Evolutionary conservation across 805 yeast genomes (phyloP).

Genomic region (Schizosaccharomyces cryophilus): DNA sequence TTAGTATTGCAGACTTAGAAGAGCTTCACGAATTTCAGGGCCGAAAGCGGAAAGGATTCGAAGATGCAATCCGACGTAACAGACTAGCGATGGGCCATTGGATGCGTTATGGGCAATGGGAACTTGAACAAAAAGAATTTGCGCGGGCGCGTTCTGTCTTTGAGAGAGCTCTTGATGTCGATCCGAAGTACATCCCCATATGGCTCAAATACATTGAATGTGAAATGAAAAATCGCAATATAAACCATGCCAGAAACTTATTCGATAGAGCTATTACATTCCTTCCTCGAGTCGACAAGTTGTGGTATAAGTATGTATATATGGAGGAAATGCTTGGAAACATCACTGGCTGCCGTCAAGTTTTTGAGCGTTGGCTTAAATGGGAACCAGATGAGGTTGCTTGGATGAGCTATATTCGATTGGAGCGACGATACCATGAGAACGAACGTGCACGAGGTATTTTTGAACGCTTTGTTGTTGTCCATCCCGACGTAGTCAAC

Average conservation of each 20-base stretch:
- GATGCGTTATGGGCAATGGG: slow-evolving; percentile 80
- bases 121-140: slow-evolving; percentile 52
- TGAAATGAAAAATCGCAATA: slow-evolving; percentile 45
- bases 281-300: slow-evolving; percentile 56
- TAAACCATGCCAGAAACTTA: slow-evolving; percentile 73
- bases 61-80: slow-evolving; percentile 67
- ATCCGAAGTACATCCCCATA: slow-evolving; percentile 48
- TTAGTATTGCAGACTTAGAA: slow-evolving; percentile 38
- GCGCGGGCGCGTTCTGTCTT: slow-evolving; percentile 63
- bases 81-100: slow-evolving; percentile 66
- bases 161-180: slow-evolving; percentile 66
- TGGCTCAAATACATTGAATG: slow-evolving; percentile 68
- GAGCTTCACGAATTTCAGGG: slow-evolving; percentile 57
- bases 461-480: slow-evolving; percentile 29
- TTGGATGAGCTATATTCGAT: slow-evolving; percentile 50
- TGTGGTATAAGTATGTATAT: slow-evolving; percentile 66
- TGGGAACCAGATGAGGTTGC: slow-evolving; percentile 47
- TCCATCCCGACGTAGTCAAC: slow-evolving; percentile 27
- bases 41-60: slow-evolving; percentile 57
- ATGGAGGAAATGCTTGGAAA: slow-evolving; percentile 61
- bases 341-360: slow-evolving; percentile 30
- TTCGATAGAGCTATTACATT: slow-evolving; percentile 51
- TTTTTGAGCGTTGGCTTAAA: slow-evolving; percentile 57
- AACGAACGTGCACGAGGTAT: slow-evolving; percentile 31
- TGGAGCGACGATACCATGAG: slow-evolving; percentile 46